phyloP scores from a whole-genome alignment of 139 green algal genomes.

The Tetraselmis striata region DNA sequence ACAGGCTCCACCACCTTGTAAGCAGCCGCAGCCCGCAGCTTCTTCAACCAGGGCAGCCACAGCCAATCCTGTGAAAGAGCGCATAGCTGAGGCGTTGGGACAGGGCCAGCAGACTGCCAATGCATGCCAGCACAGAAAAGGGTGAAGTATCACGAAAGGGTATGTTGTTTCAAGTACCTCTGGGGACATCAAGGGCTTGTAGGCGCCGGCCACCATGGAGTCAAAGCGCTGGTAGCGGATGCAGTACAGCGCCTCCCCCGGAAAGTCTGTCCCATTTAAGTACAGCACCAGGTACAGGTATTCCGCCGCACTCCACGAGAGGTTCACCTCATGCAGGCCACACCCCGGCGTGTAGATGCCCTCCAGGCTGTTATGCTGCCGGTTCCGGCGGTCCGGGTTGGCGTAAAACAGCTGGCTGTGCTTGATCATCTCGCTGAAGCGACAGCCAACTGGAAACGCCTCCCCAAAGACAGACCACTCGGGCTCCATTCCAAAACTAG shows the following conservation, averaged over 20 bases:
- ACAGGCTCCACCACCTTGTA: conserved; percentile 8
- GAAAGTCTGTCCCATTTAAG: conserved; percentile 52
- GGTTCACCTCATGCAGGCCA: conserved; percentile 43
- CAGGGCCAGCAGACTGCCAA: neutral
- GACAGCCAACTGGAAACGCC: conserved; percentile 79
- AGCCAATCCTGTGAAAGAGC: neutral
- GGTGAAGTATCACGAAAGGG: too few species aligned
- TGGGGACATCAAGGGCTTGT: conserved; percentile 55
- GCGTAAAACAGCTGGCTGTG: conserved; percentile 51
- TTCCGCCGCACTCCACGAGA: conserved; percentile 69
- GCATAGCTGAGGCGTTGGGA: neutral
- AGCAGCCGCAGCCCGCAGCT: neutral
- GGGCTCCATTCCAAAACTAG: conserved; percentile 66
- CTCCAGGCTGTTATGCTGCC: conserved; percentile 34
- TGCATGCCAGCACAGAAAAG: neutral
- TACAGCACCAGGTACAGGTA: conserved; percentile 78
- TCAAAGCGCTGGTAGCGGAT: conserved; percentile 38
- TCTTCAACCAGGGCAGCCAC: neutral
- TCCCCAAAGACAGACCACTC: conserved; percentile 82
- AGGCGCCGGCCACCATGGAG: conserved; percentile 44
- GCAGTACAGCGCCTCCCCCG: conserved; percentile 62
- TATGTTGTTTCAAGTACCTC: neutral
- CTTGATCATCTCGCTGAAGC: conserved; percentile 53
- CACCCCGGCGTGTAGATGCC: conserved; percentile 57
- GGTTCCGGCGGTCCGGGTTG: conserved; percentile 70